phyloP scores from a whole-genome alignment of 495 filamentous ascomycete genomes.

The Neurospora africana region DNA sequence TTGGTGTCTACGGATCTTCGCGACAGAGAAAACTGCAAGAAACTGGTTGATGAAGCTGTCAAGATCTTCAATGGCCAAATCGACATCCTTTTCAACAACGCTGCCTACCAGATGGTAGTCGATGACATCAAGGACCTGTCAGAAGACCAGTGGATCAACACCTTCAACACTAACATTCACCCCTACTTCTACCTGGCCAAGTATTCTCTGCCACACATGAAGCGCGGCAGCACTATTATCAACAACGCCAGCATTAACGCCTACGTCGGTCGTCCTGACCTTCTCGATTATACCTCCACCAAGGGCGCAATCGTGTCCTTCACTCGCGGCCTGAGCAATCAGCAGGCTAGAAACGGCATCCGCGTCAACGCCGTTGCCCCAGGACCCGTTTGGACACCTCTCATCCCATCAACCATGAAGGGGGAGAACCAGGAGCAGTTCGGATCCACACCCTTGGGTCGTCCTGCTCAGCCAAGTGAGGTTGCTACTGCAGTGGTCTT shows the following conservation, averaged over 20 bases:
- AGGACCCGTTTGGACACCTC: conserved; percentile 75
- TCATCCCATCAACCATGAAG: conserved; percentile 71
- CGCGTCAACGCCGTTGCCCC: conserved; percentile 74
- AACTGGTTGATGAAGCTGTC: conserved; percentile 55
- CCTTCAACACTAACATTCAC: conserved; percentile 70
- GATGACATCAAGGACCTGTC: conserved; percentile 60
- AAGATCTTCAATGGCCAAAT: conserved; percentile 50
- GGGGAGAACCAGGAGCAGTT: conserved; percentile 61
- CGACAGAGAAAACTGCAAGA: conserved; percentile 54
- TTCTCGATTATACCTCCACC: conserved; percentile 76
- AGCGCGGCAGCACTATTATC: conserved; percentile 66
- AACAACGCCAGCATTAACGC: conserved; percentile 75
- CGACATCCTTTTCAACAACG: conserved; percentile 75
- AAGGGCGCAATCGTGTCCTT: conserved; percentile 80
- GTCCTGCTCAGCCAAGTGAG: conserved; percentile 68
- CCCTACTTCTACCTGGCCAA: conserved; percentile 68
- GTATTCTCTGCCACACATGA: conserved; percentile 67
- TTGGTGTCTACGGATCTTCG: conserved; percentile 52
- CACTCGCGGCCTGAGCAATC: conserved; percentile 68
- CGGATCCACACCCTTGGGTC: conserved; percentile 60
- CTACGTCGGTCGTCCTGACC: conserved; percentile 71
- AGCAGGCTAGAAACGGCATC: conserved; percentile 61
- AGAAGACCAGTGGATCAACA: conserved; percentile 73
- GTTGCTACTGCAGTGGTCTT: conserved; percentile 83
- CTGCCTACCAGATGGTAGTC: conserved; percentile 64